A percentile compares a stretch with the other conserved stretches of the same genome.
Conservation (phyloP, 2,329 filamentous ascomycete genomes). For the Uncinocarpus reesii region DNA sequence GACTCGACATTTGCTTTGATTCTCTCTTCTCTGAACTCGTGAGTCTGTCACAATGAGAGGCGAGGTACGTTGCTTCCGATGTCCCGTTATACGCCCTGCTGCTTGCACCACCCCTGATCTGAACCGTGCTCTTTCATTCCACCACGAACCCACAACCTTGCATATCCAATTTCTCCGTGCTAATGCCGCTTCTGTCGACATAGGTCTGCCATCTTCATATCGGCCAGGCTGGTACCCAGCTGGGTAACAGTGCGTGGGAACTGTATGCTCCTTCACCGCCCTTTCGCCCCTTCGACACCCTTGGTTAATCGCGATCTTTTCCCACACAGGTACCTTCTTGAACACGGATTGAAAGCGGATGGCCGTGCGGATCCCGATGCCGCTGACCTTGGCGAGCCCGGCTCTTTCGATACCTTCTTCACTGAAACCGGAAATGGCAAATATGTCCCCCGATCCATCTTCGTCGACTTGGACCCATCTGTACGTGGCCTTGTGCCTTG, state of each 20-base stretch:
- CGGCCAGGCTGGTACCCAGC: conserved; percentile 57
- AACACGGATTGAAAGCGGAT: conserved; percentile 54
- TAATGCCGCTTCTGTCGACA: conserved; percentile 7
- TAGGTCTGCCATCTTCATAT: conserved; percentile 59
- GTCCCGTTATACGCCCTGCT: conserved; percentile 18
- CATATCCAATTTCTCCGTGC: neutral
- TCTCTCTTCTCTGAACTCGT: neutral
- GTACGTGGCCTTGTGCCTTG: conserved; percentile 29
- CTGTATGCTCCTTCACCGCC: conserved; percentile 42
- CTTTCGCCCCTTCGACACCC: conserved; percentile 12
- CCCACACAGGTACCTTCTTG: conserved; percentile 49
- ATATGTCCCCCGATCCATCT: conserved; percentile 59
- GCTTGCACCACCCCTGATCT: conserved; percentile 16
- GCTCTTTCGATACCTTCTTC: conserved; percentile 57
- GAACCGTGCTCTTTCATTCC: conserved; percentile 19
- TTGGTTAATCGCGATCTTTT: neutral
- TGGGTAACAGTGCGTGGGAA: conserved; percentile 60
- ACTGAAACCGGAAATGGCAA: conserved; percentile 54
- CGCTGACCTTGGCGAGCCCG: conserved; percentile 43
- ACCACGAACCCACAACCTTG: conserved; percentile 9
- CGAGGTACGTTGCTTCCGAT: conserved; percentile 23
- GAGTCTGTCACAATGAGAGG: conserved; percentile 27
- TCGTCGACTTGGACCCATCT: conserved; percentile 56
- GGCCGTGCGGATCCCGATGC: conserved; percentile 49
- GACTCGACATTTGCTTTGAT: neutral